Evolutionary conservation across 1,139 yeast genomes (phyloP).

Genomic region (Geotrichum europaeum): DNA sequence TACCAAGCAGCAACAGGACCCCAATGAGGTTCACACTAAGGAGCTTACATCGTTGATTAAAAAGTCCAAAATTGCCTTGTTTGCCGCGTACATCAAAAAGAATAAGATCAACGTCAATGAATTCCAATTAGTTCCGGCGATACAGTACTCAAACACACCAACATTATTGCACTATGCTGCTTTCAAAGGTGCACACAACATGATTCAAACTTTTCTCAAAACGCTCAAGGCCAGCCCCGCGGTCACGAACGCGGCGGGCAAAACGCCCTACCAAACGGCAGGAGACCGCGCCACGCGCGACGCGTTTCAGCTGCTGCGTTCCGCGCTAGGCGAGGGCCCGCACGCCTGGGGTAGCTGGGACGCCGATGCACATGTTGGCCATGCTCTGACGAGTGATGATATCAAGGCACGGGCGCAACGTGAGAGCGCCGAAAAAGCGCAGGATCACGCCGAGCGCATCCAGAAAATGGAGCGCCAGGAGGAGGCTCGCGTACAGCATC

Average conservation of each 20-base stretch:
- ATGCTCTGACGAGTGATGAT: constrained; percentile 58
- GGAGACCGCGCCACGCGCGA: constrained; percentile 42
- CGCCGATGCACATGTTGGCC: constrained; percentile 55
- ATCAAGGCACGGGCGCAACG: constrained; percentile 42
- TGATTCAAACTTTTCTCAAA: constrained; percentile 58
- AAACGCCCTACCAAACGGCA: constrained; percentile 57
- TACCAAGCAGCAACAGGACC: constrained; percentile 26
- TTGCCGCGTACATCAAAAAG: constrained; percentile 56
- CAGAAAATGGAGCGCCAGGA: constrained; percentile 31
- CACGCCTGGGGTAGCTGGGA: constrained; percentile 57
- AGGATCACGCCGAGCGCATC: constrained; percentile 38
- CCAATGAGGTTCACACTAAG: constrained; percentile 45
- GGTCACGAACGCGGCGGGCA: constrained; percentile 46
- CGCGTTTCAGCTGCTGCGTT: constrained; percentile 65
- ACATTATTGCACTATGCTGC: constrained; percentile 78
- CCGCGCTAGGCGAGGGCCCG: constrained; percentile 54
- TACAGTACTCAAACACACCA: constrained; percentile 50
- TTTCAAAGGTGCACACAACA: constrained; percentile 56
- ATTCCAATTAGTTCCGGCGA: constrained; percentile 49
- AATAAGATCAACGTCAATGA: constrained; percentile 46
- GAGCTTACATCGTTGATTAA: constrained; percentile 58
- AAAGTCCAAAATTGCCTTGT: constrained; percentile 72
- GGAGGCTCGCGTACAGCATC: constrained; percentile 19
- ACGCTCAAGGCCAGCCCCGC: constrained; percentile 71
- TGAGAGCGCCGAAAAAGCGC: constrained; percentile 38